A percentile compares a stretch with the other conserved stretches of the same genome.
These are phyloP conservation scores for Parascedosporium putredinis DNA, from an alignment of 2,329 filamentous ascomycete genomes.

Conservation along the genomic window DNA sequence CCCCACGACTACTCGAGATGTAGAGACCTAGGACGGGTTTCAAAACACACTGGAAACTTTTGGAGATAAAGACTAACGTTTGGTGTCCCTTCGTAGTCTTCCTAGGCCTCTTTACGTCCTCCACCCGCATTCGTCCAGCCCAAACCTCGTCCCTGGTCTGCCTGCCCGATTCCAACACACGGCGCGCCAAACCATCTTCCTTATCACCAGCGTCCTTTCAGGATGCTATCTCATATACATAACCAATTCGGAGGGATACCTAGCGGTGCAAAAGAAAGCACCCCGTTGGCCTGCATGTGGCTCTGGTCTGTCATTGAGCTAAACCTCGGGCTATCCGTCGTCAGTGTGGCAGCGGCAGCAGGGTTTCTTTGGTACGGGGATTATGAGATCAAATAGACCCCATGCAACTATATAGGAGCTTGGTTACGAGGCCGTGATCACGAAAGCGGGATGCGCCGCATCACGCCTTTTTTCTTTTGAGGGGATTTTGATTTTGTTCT, in stretches of 20 bases:
- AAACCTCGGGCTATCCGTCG: slow-evolving; percentile 54
- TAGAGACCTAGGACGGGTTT: too few relatives aligned
- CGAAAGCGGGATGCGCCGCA: too few relatives aligned
- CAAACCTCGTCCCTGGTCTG: slow-evolving; percentile 38
- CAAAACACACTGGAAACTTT: background rate
- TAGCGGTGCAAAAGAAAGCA: slow-evolving; percentile 82
- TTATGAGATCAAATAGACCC: slow-evolving; percentile 31
- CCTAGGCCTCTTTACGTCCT: slow-evolving; percentile 44
- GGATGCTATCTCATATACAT: slow-evolving; percentile 76
- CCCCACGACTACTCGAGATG: too few relatives aligned
- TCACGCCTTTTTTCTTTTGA: too few relatives aligned
- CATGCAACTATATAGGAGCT: too few relatives aligned
- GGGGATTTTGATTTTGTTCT: too few relatives aligned
- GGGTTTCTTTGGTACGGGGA: slow-evolving; percentile 38
- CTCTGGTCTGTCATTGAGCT: slow-evolving; percentile 89
- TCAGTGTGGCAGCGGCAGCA: slow-evolving; percentile 36
- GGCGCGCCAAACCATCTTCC: slow-evolving; percentile 53
- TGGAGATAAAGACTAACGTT: background rate
- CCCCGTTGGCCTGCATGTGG: slow-evolving; percentile 89
- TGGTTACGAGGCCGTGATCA: too few relatives aligned
- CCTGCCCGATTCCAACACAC: slow-evolving; percentile 32
- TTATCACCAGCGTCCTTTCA: slow-evolving; percentile 44
- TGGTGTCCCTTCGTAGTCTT: slow-evolving; percentile 32
- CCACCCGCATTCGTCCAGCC: slow-evolving; percentile 41
- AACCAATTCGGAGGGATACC: slow-evolving; percentile 70